A percentile compares a stretch with the other conserved stretches of the same genome.
phyloP scores from a whole-genome alignment of 2,329 filamentous ascomycete genomes.

The Verticillium tricorpus region DNA sequence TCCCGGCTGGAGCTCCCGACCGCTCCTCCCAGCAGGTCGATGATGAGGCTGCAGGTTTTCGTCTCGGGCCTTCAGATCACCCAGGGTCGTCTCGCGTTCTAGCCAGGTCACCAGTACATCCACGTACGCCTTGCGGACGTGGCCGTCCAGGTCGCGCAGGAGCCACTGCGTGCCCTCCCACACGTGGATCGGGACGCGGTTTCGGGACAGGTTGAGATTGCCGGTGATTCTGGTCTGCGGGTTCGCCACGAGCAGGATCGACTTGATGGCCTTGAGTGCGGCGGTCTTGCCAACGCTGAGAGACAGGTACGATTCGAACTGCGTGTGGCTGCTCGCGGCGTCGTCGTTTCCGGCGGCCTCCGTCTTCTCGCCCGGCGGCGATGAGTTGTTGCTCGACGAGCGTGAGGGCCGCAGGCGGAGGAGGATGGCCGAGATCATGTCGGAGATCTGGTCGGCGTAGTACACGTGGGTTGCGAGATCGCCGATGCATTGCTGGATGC shows the following conservation, averaged over 20 bases:
- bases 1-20: conserved; percentile 31
- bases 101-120: conserved; percentile 84
- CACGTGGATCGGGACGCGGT: conserved; percentile 70
- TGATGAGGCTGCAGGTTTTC: conserved; percentile 41
- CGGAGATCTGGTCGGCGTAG: conserved; percentile 91
- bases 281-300: conserved; percentile 52
- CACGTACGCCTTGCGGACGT: conserved; percentile 79
- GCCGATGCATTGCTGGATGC: conserved; percentile 77
- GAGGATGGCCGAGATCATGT: conserved; percentile 85
- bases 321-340: conserved; percentile 28
- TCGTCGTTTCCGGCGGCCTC: conserved; percentile 29
- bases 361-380: conserved; percentile 42
- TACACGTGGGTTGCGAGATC: conserved; percentile 91
- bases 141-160: conserved; percentile 70
- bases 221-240: conserved; percentile 53
- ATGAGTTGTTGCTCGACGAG: conserved; percentile 29
- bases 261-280: conserved; percentile 75
- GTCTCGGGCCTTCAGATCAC: conserved; percentile 59
- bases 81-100: conserved; percentile 67
- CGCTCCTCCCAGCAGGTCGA: conserved; percentile 36
- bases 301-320: conserved; percentile 48
- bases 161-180: conserved; percentile 99
- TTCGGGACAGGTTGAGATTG: conserved; percentile 63
- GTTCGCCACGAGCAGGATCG: conserved; percentile 79
- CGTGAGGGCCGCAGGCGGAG: conserved; percentile 67